Evolutionary conservation across 139 green algal species (phyloP), one percentile per base, ranked within the genome.

Genomic region (Micractinium conductrix): DNA sequence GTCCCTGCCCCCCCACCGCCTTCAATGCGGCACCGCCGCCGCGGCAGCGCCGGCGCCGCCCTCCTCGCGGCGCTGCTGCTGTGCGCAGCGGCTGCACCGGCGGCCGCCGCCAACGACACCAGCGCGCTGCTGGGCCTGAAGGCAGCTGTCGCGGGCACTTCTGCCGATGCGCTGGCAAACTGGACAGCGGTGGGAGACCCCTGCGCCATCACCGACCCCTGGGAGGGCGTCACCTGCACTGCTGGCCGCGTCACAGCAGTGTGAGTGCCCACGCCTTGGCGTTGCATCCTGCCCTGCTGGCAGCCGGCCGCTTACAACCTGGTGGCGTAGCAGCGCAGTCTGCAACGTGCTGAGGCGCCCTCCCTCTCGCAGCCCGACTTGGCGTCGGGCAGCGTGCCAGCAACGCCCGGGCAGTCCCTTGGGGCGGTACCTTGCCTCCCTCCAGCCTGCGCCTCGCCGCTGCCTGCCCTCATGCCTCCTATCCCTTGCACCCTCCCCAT

Each of bases 221-320:
- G 80, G 80, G 21, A 12, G 9, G 80, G 80, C 37, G 80, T 85
- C 26, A 79, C 28, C 35, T 85, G 80, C 48, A 73, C 68, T 1
- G 40, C 21, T 9, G 69, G 69, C 14, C 67, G 80, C 50, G 80
- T 85, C 35, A 72, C 80, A 5, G 68, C 48, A 4, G 28, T 85
- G 80, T 85, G 62, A 60, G 76, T 82, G 19, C 35, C 35, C 14
- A 16, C 17, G n/a, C n/a, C n/a, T n/a, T n/a, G n/a, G n/a, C n/a
- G n/a, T n/a, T n/a, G n/a, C n/a, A n/a, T n/a, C n/a, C n/a, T n/a
- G n/a, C n/a, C n/a, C n/a, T n/a, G n/a, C n/a, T n/a, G n/a, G n/a
- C n/a, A n/a, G n/a, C n/a, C n/a, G n/a, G n/a, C n/a, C n/a, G n/a
- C n/a, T n/a, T n/a, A n/a, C n/a, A n/a, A n/a, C n/a, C n/a, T n/a